phyloP scores from a whole-genome alignment of 441 rosid species.

The Caryocar brasiliense region DNA sequence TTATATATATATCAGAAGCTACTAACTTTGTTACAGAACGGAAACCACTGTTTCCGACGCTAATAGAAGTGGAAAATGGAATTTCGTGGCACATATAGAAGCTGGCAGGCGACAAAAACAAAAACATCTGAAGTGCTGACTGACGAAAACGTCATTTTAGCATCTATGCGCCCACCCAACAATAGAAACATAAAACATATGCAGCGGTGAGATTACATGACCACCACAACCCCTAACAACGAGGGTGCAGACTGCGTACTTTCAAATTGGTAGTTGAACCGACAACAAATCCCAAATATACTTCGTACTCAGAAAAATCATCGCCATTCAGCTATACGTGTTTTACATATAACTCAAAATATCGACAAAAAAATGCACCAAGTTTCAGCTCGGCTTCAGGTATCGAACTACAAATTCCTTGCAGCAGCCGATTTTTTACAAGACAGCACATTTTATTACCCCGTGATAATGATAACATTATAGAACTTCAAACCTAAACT shows the following conservation, averaged over 20 bases:
- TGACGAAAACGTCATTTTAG: no score
- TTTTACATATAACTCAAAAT: neutral
- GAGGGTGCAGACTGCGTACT: no score
- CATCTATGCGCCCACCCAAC: no score
- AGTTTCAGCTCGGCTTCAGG: neutral
- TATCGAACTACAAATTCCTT: neutral
- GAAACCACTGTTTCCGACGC: no score
- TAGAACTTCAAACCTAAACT: constrained; percentile 8
- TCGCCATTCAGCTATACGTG: neutral
- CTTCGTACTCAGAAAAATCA: neutral
- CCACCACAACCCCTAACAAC: neutral
- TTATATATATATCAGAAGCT: no score
- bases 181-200: neutral
- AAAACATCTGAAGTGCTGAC: no score
- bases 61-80: no score
- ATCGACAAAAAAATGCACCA: neutral
- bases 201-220: neutral
- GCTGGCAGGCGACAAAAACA: no score
- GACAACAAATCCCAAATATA: no score
- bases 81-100: no score
- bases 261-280: no score
- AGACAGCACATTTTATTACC: constrained; percentile 23
- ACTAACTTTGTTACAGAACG: no score
- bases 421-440: constrained; percentile 6
- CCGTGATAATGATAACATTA: constrained; percentile 11